Evolutionary conservation across 2,329 filamentous ascomycete species (phyloP).

Genomic region (Apiospora arundinis): DNA sequence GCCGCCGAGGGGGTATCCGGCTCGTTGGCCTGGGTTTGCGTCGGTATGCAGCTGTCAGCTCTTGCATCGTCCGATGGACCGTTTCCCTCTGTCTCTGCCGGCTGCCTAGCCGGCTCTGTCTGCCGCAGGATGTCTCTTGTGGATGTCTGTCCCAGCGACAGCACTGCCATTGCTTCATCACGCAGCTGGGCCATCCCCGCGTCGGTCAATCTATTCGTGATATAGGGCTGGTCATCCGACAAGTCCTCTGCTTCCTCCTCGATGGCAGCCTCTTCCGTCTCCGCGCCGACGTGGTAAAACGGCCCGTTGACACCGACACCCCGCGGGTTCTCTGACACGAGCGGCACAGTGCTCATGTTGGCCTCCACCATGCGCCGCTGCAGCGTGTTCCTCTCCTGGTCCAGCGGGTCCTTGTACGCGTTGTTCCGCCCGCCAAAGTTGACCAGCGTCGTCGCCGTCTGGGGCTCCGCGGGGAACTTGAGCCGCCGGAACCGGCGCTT

Average conservation of each 20-base stretch:
- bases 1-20: neutral
- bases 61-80: neutral
- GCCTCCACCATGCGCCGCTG: neutral
- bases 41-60: neutral
- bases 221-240: neutral
- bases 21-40: neutral
- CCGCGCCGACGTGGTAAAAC: neutral
- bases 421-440: slow-evolving; percentile 31
- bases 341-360: neutral
- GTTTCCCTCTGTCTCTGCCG: neutral
- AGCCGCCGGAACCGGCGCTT: slow-evolving; percentile 32
- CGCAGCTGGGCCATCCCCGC: neutral
- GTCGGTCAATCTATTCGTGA: neutral
- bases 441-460: slow-evolving; percentile 33
- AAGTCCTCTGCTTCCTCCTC: neutral
- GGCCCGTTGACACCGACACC: neutral
- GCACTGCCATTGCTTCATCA: neutral
- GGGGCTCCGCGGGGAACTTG: slow-evolving; percentile 25
- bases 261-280: neutral
- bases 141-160: neutral
- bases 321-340: neutral
- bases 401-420: slow-evolving; percentile 29
- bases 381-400: neutral
- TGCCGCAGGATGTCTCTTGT: neutral
- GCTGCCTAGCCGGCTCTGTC: neutral